Evolutionary conservation across 192 early-diverging fungal genomes (phyloP).

Genomic region (Gigaspora rosea): DNA sequence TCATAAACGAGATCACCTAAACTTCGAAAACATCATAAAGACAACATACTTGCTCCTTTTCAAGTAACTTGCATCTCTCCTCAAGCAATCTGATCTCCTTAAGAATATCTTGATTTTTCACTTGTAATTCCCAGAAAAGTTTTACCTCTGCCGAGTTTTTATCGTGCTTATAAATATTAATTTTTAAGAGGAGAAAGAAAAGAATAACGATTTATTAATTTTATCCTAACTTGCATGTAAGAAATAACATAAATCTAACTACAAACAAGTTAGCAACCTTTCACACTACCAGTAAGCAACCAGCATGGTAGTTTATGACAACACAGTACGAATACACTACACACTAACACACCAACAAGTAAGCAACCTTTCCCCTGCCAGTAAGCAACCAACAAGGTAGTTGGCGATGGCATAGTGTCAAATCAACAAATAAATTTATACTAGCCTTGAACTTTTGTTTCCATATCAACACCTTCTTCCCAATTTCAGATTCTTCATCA

Average conservation of each 20-base stretch:
- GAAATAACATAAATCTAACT: not conserved
- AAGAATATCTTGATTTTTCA: slow-evolving; percentile 21
- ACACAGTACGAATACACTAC: not conserved
- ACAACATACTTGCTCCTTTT: slow-evolving; percentile 24
- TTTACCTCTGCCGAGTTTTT: slow-evolving; percentile 26
- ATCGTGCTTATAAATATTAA: slow-evolving; percentile 20
- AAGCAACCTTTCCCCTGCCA: slow-evolving; percentile 15
- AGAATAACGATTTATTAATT: slow-evolving; percentile 23
- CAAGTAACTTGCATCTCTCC: slow-evolving; percentile 19
- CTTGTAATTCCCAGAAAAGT: slow-evolving; percentile 26
- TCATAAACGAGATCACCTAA: slow-evolving; percentile 12
- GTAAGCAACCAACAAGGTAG: slow-evolving; percentile 20
- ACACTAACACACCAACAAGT: slow-evolving; percentile 6
- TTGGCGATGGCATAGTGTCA: slow-evolving; percentile 12
- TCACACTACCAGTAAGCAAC: slow-evolving; percentile 13
- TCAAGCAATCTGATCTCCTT: slow-evolving; percentile 11
- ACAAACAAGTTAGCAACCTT: slow-evolving; percentile 2
- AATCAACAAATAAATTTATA: slow-evolving; percentile 15
- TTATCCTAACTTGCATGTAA: slow-evolving; percentile 29
- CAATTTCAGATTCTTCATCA: slow-evolving; percentile 11
- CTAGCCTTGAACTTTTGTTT: slow-evolving; percentile 10
- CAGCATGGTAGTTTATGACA: slow-evolving; percentile 10
- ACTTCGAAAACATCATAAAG: not conserved
- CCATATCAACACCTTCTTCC: slow-evolving; percentile 8
- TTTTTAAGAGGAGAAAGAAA: slow-evolving; percentile 20